Conservation (phyloP, 306 rosid species). For the Crataegus laevigata region DNA sequence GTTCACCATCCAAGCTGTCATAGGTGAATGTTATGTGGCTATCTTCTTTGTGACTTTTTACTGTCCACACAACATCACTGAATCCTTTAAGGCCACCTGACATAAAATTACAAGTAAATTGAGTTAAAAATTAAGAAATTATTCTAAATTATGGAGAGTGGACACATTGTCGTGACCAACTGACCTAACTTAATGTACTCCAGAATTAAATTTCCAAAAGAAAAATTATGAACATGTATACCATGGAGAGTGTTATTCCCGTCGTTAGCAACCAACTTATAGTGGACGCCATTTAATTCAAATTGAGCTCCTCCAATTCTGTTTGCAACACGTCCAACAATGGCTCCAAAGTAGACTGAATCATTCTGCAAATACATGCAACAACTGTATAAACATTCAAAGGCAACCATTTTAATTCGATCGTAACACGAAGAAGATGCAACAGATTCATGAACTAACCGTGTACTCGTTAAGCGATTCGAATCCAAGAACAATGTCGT, state of each 20-base stretch:
- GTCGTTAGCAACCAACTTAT: slow-evolving; percentile 26
- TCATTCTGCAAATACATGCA: slow-evolving; percentile 11
- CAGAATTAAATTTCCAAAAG: background rate
- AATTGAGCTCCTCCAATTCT: slow-evolving; percentile 32
- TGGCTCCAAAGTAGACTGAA: slow-evolving; percentile 30
- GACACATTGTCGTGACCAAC: too few species aligned
- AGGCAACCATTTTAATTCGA: background rate
- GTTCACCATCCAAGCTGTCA: slow-evolving; percentile 43
- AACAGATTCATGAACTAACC: slow-evolving; percentile 4
- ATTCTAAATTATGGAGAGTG: too few species aligned
- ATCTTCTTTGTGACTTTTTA: slow-evolving; percentile 20
- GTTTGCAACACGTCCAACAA: slow-evolving; percentile 40
- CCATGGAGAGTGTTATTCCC: slow-evolving; percentile 39
- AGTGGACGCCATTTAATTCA: slow-evolving; percentile 15
- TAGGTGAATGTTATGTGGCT: slow-evolving; percentile 47
- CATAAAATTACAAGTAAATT: background rate
- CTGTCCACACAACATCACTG: slow-evolving; percentile 51
- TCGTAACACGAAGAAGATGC: background rate
- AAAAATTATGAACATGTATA: background rate
- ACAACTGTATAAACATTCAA: background rate
- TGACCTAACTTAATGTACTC: background rate
- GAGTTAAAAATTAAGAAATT: background rate
- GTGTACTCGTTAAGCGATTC: slow-evolving; percentile 8
- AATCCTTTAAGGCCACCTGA: slow-evolving; percentile 61
- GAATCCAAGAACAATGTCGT: slow-evolving; percentile 33